Evolutionary conservation across 2,329 filamentous ascomycete genomes (phyloP), one percentile per base, ranked within the genome.

Genomic region (Mycosphaerella sp.): DNA sequence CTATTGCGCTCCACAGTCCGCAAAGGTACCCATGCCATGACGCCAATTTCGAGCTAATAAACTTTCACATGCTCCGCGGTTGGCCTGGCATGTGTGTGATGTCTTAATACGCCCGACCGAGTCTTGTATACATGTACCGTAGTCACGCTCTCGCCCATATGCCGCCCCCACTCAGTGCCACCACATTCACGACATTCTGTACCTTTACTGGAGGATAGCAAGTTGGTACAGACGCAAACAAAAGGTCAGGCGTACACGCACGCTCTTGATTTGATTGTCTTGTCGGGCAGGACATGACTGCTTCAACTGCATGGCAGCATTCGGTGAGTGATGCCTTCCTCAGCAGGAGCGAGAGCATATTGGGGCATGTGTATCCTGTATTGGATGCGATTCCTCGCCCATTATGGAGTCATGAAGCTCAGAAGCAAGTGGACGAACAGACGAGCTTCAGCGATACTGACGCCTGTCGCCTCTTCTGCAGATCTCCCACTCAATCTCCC

Each of bases 401-500:
- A 36, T 17, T 14, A 51, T 40, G 48, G 48, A 29, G 48, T 42
- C 32, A 51, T 51, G 48, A 51, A 51, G 48, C 14, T 51, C 41
- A 51, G 39, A 41, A 51, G 32, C 12, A 51, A 51, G n/a, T 51
- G 48, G 48, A 21, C 41, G 41, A 41, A 36, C 31, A 23, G 48
- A 31, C 44, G 48, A 45, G 14, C 41, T n/a, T 45, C 45, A 48
- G 14, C 43, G 48, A 45, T 29, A 34, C 51, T 44, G 44, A 51
- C 48, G n/a, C 12, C 48, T 26, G 17, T 11, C 31, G 12, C 44
- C 31, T 47, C 36, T 29, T 51, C 44, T 44, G 34, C 53, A 62
- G 60, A 62, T 46, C 59, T 60, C 38, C 60, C 60, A 38, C 59
- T 60, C 55, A 62, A 53, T 36, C 52, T 55, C 31, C 56, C 59